phyloP scores from a whole-genome alignment of 2,329 filamentous ascomycete genomes.

The Colletotrichum sp. region DNA sequence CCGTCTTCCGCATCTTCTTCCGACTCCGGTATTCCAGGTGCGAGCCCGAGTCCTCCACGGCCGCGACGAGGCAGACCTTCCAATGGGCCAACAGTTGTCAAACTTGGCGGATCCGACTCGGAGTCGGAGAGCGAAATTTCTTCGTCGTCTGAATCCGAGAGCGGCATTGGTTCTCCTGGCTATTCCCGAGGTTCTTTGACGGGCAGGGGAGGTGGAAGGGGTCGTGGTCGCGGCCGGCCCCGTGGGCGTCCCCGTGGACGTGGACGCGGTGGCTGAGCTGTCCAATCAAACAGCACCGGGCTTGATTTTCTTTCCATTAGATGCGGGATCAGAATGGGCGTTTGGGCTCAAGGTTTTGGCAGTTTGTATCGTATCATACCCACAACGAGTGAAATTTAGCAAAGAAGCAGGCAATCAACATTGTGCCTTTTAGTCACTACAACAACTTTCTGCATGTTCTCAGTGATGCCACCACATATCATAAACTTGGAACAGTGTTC shows the following conservation, averaged over 20 bases:
- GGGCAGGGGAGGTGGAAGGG: conserved; percentile 1
- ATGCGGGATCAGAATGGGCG: background rate
- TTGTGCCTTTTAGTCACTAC: background rate
- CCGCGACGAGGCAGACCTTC: conserved; percentile 1
- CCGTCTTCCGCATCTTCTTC: background rate
- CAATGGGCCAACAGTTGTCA: conserved; percentile 10
- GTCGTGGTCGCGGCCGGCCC: conserved; percentile 1
- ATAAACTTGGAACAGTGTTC: background rate
- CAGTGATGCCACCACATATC: background rate
- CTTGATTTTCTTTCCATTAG: background rate
- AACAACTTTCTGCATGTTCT: background rate
- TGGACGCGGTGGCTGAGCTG: background rate
- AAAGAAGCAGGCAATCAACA: background rate
- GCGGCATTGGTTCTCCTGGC: background rate
- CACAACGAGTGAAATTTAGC: background rate
- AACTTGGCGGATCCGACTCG: conserved; percentile 16
- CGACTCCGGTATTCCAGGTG: conserved; percentile 10
- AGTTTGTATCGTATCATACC: background rate
- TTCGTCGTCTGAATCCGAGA: conserved; percentile 8
- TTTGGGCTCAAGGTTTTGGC: background rate
- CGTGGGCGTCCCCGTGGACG: background rate
- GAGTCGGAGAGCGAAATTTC: conserved; percentile 15
- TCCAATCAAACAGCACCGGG: background rate
- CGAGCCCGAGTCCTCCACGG: background rate
- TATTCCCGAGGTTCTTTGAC: background rate